Conservation (phyloP, 2,329 filamentous ascomycete species). For the Domatiomyces catenatus region DNA sequence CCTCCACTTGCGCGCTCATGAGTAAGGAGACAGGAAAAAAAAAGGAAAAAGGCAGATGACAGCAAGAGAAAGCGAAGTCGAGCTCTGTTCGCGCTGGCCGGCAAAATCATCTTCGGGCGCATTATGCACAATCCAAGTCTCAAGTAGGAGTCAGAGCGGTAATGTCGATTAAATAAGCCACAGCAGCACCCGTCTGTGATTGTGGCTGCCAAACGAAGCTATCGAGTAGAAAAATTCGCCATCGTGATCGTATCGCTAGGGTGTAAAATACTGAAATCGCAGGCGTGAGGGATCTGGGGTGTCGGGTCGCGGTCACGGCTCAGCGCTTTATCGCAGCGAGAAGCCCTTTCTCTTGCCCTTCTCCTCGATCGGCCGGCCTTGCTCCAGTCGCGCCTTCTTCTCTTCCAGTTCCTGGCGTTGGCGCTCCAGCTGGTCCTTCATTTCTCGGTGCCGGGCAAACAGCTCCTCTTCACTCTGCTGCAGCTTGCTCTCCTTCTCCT, state of each 20-base stretch:
- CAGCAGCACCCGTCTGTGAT: slow-evolving; percentile 17
- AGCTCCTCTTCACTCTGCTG: slow-evolving; percentile 99
- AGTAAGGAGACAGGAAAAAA: neutral
- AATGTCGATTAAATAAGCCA: slow-evolving; percentile 13
- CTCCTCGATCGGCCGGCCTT: slow-evolving; percentile 87
- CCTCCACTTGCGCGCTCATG: neutral
- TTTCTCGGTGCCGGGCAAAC: slow-evolving; percentile 93
- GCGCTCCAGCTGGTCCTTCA: slow-evolving; percentile 98
- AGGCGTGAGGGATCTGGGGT: slow-evolving; percentile 9
- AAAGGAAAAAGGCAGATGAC: neutral
- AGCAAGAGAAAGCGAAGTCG: neutral
- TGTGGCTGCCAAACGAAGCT: slow-evolving; percentile 7
- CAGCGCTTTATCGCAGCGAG: slow-evolving; percentile 65
- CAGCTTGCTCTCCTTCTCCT: slow-evolving; percentile 98
- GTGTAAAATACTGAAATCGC: slow-evolving; percentile 17
- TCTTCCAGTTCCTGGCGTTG: slow-evolving; percentile 92
- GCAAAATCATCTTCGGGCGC: slow-evolving; percentile 4
- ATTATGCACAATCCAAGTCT: slow-evolving; percentile 16
- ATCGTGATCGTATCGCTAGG: slow-evolving; percentile 20
- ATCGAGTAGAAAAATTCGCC: slow-evolving; percentile 9
- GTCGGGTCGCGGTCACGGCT: slow-evolving; percentile 4
- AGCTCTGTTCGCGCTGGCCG: neutral
- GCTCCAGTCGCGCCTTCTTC: slow-evolving; percentile 93
- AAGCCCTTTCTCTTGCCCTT: slow-evolving; percentile 99
- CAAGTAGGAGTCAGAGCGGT: slow-evolving; percentile 1